A percentile compares a stretch with the other conserved stretches of the same genome.
Conservation (phyloP, 345 rosid genomes). For the Capsella bursapastoris region DNA sequence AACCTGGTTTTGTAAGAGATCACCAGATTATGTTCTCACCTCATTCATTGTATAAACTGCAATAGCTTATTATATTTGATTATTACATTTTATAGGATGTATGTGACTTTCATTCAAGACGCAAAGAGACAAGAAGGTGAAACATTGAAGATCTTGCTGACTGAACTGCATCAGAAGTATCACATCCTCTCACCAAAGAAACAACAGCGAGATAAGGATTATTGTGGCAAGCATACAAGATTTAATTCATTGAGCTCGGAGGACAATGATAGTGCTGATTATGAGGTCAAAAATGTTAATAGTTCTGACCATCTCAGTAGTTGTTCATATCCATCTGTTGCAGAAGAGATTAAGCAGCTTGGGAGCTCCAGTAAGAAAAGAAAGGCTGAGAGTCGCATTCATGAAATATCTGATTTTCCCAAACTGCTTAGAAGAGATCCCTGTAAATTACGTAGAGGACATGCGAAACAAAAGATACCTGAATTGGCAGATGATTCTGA, state of each 20-base stretch:
- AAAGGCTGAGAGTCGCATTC: conserved; percentile 40
- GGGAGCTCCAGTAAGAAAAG: conserved; percentile 55
- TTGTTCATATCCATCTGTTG: conserved; percentile 87
- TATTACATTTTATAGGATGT: conserved; percentile 57
- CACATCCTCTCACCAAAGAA: conserved; percentile 52
- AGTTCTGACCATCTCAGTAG: conserved; percentile 55
- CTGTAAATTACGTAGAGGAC: conserved; percentile 46
- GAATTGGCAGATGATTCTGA: conserved; percentile 38
- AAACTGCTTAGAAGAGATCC: conserved; percentile 40
- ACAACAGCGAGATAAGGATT: conserved; percentile 56
- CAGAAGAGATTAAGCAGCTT: conserved; percentile 73
- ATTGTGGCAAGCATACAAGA: conserved; percentile 65
- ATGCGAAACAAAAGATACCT: conserved; percentile 43
- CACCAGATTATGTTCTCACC: conserved; percentile 7
- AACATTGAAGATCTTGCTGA: conserved; percentile 49
- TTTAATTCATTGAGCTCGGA: conserved; percentile 72
- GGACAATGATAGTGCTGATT: conserved; percentile 52
- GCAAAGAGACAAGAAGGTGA: conserved; percentile 59
- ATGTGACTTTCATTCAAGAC: conserved; percentile 61
- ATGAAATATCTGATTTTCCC: conserved; percentile 44
- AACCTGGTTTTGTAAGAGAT: conserved; percentile 17
- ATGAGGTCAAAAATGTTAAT: conserved; percentile 42
- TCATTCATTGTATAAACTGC: conserved; percentile 16
- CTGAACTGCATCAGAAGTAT: conserved; percentile 49
- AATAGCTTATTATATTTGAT: conserved; percentile 21